Percentiles rank a stretch among this genome's conserved stretches.
Evolutionary conservation across 768 basidiomycete species (phyloP).

Genomic region (Naganishia kalamii): DNA sequence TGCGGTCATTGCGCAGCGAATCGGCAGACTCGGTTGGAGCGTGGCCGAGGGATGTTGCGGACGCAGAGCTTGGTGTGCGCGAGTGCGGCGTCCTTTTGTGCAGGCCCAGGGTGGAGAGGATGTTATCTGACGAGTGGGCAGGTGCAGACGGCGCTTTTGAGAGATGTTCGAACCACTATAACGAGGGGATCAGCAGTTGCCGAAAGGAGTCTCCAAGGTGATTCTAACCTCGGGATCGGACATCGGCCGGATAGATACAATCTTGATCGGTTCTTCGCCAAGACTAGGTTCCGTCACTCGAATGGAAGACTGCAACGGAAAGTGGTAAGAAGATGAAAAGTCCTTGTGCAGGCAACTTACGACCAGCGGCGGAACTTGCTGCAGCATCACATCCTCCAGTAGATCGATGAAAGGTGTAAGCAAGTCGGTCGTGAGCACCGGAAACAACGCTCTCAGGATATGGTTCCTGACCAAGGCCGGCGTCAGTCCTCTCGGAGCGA

Average conservation of each 20-base stretch:
- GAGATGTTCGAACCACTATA: conserved; percentile 24
- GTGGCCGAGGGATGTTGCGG: background rate
- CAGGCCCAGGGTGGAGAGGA: background rate
- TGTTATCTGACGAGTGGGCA: background rate
- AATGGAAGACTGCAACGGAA: conserved; percentile 35
- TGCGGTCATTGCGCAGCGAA: background rate
- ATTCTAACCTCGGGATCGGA: conserved; percentile 39
- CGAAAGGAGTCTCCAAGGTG: background rate
- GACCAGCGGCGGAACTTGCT: conserved; percentile 43
- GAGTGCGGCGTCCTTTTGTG: background rate
- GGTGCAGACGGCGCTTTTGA: conserved; percentile 21
- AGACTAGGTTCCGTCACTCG: conserved; percentile 39
- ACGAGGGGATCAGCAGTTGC: too few species aligned
- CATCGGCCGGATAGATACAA: conserved; percentile 41
- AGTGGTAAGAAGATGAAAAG: background rate
- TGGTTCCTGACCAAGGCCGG: conserved; percentile 31
- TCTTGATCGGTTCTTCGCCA: conserved; percentile 39
- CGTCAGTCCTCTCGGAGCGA: conserved; percentile 7
- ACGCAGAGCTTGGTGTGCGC: background rate
- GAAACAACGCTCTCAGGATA: conserved; percentile 41
- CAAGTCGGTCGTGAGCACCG: conserved; percentile 43
- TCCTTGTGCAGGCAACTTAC: conserved; percentile 22
- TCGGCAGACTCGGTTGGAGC: background rate
- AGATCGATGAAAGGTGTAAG: conserved; percentile 46
- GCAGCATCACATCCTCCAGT: conserved; percentile 44